These are phyloP conservation scores for Cetradonia linearis DNA, from an alignment of 495 filamentous ascomycete genomes.

Conservation along the genomic window DNA sequence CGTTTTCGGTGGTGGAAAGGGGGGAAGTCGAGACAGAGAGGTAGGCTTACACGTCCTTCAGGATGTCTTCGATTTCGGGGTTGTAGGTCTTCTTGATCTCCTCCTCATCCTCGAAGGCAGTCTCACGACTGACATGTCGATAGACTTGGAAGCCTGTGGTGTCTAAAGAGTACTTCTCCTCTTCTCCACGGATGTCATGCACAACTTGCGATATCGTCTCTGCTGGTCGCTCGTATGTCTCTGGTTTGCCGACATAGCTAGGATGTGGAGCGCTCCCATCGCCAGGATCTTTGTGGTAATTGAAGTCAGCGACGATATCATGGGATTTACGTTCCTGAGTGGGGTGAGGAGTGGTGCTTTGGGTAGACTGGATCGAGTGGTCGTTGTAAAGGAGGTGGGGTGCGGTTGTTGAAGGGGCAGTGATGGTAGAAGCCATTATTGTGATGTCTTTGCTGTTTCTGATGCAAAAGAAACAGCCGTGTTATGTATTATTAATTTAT, in stretches of 20 bases:
- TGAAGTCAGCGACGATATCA: slow-evolving; percentile 43
- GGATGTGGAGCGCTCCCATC: slow-evolving; percentile 49
- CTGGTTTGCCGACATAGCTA: slow-evolving; percentile 38
- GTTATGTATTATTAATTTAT: not conserved
- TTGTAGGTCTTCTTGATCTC: slow-evolving; percentile 58
- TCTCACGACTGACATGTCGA: slow-evolving; percentile 39
- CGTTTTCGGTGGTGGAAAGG: not conserved
- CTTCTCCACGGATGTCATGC: slow-evolving; percentile 41
- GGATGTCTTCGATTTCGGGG: slow-evolving; percentile 53
- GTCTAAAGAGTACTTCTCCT: slow-evolving; percentile 41
- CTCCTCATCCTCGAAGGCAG: slow-evolving; percentile 51
- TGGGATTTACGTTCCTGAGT: not conserved
- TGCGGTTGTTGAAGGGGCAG: slow-evolving; percentile 6
- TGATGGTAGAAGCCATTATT: slow-evolving; percentile 17
- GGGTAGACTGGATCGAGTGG: not conserved
- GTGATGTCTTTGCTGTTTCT: not conserved
- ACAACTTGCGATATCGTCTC: slow-evolving; percentile 30
- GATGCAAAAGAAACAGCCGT: not conserved
- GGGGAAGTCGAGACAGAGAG: not conserved
- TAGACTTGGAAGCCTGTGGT: slow-evolving; percentile 41
- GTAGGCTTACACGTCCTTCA: slow-evolving; percentile 45
- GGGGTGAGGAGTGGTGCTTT: not conserved
- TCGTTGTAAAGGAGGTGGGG: slow-evolving; percentile 16
- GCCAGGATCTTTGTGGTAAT: slow-evolving; percentile 49
- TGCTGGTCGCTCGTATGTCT: slow-evolving; percentile 40